These are phyloP conservation scores for Agrostemma githago DNA, from an alignment of 148 eudicot genomes.

Conservation along the genomic window DNA sequence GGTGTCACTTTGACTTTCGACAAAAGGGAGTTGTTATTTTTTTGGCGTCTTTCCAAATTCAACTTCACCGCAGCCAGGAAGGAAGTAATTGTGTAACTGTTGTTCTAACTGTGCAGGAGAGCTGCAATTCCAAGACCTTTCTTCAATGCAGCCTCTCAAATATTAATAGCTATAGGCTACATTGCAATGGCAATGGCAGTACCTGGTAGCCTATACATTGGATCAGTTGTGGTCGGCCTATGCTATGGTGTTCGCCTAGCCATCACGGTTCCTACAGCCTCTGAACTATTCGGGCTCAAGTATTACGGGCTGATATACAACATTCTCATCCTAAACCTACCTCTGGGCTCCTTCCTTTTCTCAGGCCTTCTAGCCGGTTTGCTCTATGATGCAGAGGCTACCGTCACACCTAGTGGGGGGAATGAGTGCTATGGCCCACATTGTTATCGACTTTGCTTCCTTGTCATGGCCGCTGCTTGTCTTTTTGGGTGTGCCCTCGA, in stretches of 20 bases:
- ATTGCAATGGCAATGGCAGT: conserved; percentile 64
- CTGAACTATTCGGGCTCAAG: conserved; percentile 88
- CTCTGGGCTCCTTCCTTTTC: conserved; percentile 91
- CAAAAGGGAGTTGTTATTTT: not conserved
- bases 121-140: conserved; percentile 78
- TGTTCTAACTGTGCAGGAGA: conserved; percentile 41
- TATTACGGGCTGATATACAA: conserved; percentile 92
- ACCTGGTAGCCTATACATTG: conserved; percentile 80
- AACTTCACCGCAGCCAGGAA: not conserved
- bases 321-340: conserved; percentile 74
- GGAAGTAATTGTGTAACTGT: not conserved
- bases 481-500: conserved; percentile 63
- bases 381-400: conserved; percentile 76
- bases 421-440: conserved; percentile 74
- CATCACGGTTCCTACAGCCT: conserved; percentile 83
- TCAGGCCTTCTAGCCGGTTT: conserved; percentile 89
- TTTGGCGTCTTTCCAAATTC: not conserved
- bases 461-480: conserved; percentile 69
- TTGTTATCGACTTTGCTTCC: conserved; percentile 67
- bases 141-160: conserved; percentile 90
- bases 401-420: conserved; percentile 63
- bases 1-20: not conserved
- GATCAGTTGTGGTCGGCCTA: conserved; percentile 70
- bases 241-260: conserved; percentile 93
- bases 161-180: conserved; percentile 65